Evolutionary conservation across 352 stramenopile species (phyloP).

Genomic region (Blastocystis sp.): DNA sequence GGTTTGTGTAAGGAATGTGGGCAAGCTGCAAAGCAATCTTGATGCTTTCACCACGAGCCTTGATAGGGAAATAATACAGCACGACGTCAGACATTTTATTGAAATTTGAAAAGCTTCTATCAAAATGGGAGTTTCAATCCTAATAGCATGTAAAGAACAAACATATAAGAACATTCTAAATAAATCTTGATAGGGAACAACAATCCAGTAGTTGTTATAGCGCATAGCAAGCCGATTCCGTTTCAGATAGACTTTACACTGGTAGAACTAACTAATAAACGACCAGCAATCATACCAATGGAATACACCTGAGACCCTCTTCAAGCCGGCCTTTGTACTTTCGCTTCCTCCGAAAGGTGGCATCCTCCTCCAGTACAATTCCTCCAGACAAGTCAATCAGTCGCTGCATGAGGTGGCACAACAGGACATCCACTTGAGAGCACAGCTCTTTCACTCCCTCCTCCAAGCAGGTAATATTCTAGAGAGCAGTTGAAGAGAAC

Average conservation of each 20-base stretch:
- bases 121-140: background rate
- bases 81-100: background rate
- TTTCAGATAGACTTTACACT: slow-evolving; percentile 25
- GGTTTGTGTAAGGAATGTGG: background rate
- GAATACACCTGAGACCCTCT: background rate
- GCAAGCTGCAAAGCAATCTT: background rate
- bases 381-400: slow-evolving; percentile 9
- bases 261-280: slow-evolving; percentile 11
- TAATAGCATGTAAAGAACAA: background rate
- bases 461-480: background rate
- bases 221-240: slow-evolving; percentile 15
- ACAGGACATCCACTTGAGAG: slow-evolving; percentile 29
- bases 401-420: slow-evolving; percentile 1
- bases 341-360: background rate
- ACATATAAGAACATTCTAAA: background rate
- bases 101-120: background rate
- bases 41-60: slow-evolving; percentile 21
- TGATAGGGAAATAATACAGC: background rate
- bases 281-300: background rate
- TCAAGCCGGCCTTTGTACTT: background rate
- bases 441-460: background rate
- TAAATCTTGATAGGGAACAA: slow-evolving; percentile 45
- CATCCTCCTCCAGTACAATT: background rate
- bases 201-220: slow-evolving; percentile 40
- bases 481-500: background rate